Base-by-base conservation (phyloP, 1,139 yeast species). In the Scheffersomyces parashehatae region DNA sequence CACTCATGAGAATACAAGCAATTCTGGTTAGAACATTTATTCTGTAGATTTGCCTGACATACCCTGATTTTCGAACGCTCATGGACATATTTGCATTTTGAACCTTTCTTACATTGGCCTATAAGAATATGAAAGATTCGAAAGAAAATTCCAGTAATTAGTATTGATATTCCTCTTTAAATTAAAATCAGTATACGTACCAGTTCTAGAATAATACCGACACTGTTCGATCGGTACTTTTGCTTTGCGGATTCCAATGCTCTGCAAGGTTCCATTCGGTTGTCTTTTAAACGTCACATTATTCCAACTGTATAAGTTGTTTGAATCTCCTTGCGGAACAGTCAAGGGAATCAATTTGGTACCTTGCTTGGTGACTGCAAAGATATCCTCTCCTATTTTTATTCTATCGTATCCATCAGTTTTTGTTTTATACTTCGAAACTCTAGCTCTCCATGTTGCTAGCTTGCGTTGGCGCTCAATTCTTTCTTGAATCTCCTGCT, bases 1-100 rank as follows among this genome's bases (percentile, higher is more conserved):
- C 83, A 76, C 3, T 58, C 60, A 60, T 87, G 95, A 29, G 83
- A 79, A 26, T 81, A 61, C 11, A 68, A 61, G 58, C 95, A 88
- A 20, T 71, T 56, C n/a, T 65, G 59, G 36, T 68, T 68, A 16
- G 52, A 50, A 56, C 95, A 87, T 37, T 64, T 65, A 9, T 75
- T 77, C 34, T 62, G 64, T 38, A 82, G 62, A 45, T 59, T 75
- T 28, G 64, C 67, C 29, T 78, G 77, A 60, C 95, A 87, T 9
- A 85, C 58, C 10, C 81, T 75, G 15, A 82, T 70, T 39, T 71
- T 79, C 10, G 65, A 51, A 32, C 67, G 61, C 44, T 77, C 77
- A 57, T 86, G 95, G n/a, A 58, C 58, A 54, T 74, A 83, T 29
- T 67, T 70, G 60, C 95, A 86, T 2, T 60, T 52, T 29, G 69